Evolutionary conservation across 2,329 filamentous ascomycete genomes (phyloP).

Genomic region (Trichoderma sp.): DNA sequence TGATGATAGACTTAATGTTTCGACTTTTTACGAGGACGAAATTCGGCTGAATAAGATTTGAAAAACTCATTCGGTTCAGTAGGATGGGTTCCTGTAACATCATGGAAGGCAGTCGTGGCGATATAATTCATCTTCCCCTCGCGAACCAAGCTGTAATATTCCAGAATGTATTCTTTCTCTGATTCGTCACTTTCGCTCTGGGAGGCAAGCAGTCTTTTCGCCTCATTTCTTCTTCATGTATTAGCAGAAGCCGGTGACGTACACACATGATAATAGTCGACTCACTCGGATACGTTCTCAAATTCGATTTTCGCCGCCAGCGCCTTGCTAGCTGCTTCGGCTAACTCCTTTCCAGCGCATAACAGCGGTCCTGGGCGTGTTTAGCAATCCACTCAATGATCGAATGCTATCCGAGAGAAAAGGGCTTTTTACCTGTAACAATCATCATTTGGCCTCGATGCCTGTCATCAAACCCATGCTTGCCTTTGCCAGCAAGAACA

Average conservation of each 20-base stretch:
- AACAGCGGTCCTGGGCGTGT: conserved; percentile 48
- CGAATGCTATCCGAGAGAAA: too few species aligned
- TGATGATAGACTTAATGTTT: conserved; percentile 17
- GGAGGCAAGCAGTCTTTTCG: conserved; percentile 27
- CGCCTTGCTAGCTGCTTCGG: conserved; percentile 49
- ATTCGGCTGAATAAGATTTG: conserved; percentile 45
- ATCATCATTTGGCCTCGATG: conserved; percentile 58
- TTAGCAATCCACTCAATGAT: too few species aligned
- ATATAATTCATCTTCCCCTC: conserved; percentile 60
- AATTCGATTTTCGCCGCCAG: conserved; percentile 44
- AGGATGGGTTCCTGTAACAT: conserved; percentile 52
- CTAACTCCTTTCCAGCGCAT: conserved; percentile 51
- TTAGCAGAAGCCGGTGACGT: background rate
- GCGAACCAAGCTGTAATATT: conserved; percentile 57
- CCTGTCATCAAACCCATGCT: conserved; percentile 53
- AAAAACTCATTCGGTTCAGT: conserved; percentile 55
- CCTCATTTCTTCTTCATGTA: conserved; percentile 20
- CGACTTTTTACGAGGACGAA: conserved; percentile 31
- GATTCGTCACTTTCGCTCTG: conserved; percentile 37
- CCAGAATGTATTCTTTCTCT: conserved; percentile 53
- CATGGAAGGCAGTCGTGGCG: conserved; percentile 53
- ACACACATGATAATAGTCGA: background rate
- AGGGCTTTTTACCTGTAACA: conserved; percentile 31
- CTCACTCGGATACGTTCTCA: conserved; percentile 34
- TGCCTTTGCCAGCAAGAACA: conserved; percentile 52